Evolutionary conservation across 345 rosid species (phyloP).

Genomic region (Cardiospermum halicacabum): DNA sequence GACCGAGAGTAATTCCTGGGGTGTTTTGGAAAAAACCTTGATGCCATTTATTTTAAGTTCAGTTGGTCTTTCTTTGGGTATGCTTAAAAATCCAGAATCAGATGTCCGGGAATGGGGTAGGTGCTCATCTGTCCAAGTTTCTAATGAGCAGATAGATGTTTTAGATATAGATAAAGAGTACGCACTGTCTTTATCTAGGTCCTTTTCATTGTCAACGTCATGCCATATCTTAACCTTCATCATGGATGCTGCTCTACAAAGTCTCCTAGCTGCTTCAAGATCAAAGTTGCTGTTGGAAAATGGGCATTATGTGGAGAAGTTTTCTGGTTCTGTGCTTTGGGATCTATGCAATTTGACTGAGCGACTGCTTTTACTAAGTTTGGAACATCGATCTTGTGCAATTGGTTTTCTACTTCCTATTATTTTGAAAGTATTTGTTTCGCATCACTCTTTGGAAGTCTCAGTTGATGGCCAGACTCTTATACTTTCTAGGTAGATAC

Average conservation of each 20-base stretch:
- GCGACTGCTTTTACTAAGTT: conserved; percentile 54
- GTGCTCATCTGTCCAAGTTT: conserved; percentile 21
- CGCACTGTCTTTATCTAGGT: conserved; percentile 24
- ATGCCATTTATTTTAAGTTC: conserved; percentile 73
- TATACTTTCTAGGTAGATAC: conserved; percentile 52
- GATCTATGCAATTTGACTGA: conserved; percentile 63
- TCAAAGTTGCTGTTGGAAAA: conserved; percentile 19
- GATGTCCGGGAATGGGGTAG: conserved; percentile 41
- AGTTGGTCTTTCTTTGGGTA: conserved; percentile 43
- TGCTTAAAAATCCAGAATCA: conserved; percentile 40
- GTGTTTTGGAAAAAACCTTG: conserved; percentile 48
- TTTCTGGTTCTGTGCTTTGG: conserved; percentile 56
- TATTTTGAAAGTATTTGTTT: conserved; percentile 58
- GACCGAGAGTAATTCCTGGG: conserved; percentile 51
- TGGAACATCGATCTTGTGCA: conserved; percentile 75
- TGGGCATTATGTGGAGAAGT: conserved; percentile 31
- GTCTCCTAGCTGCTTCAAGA: conserved; percentile 27
- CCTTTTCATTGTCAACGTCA: conserved; percentile 52
- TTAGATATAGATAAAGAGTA: conserved; percentile 26
- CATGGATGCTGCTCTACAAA: conserved; percentile 49
- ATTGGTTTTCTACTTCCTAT: conserved; percentile 64
- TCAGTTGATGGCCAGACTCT: conserved; percentile 31
- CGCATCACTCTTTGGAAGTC: conserved; percentile 31
- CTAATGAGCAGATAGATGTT: conserved; percentile 15
- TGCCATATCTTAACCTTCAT: conserved; percentile 58